Conservation (phyloP, 805 yeast genomes). For the Candida adriatica region DNA sequence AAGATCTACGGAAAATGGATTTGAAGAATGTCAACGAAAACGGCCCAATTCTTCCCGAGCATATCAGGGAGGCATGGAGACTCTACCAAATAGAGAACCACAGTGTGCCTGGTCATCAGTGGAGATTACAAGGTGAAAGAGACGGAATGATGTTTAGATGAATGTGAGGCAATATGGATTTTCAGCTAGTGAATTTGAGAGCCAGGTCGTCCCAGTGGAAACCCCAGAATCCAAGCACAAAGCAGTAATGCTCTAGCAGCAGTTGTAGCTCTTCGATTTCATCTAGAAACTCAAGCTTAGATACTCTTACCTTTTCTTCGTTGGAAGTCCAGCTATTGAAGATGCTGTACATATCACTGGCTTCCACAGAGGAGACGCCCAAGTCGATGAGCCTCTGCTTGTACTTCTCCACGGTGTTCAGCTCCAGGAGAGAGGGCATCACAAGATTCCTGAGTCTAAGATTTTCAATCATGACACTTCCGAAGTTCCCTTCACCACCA, state of each 20-base stretch:
- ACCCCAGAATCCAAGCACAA: conserved; percentile 26
- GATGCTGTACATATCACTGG: conserved; percentile 29
- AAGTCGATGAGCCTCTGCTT: conserved; percentile 11
- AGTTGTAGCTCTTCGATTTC: conserved; percentile 52
- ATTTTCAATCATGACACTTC: conserved; percentile 47
- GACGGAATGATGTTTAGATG: conserved; percentile 66
- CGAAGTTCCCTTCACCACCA: conserved; percentile 46
- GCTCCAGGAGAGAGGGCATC: conserved; percentile 31
- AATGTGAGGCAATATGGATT: neutral
- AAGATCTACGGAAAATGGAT: conserved; percentile 22
- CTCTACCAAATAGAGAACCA: conserved; percentile 61
- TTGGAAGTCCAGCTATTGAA: conserved; percentile 26
- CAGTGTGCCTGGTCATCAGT: conserved; percentile 52
- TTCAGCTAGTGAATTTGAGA: neutral
- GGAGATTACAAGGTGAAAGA: conserved; percentile 68
- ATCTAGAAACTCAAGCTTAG: conserved; percentile 45
- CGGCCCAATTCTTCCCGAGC: conserved; percentile 74
- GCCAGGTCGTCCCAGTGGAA: conserved; percentile 18
- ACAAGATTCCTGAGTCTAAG: conserved; percentile 37
- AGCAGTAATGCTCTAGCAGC: conserved; percentile 46
- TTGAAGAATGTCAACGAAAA: conserved; percentile 30
- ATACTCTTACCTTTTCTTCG: conserved; percentile 34
- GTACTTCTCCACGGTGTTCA: conserved; percentile 29
- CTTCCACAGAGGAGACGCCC: conserved; percentile 10
- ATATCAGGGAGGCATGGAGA: conserved; percentile 85